Evolutionary conservation across 2,329 filamentous ascomycete genomes (phyloP).

Genomic region (Plectosphaerella cucumerina): DNA sequence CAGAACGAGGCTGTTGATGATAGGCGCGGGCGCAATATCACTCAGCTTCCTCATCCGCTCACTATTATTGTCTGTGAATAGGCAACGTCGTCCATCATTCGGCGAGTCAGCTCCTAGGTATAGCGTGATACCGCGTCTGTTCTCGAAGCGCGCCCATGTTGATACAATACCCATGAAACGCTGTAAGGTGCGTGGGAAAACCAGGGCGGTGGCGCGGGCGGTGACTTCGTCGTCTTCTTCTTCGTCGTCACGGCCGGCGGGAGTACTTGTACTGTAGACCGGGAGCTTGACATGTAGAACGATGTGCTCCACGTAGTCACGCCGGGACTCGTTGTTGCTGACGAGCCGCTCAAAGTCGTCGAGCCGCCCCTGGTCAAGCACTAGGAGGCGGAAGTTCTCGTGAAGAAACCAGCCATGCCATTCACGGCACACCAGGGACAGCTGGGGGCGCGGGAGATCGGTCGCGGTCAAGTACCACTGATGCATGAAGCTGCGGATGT

Average conservation of each 20-base stretch:
- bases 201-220: not conserved
- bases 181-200: not conserved
- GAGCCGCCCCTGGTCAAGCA: not conserved
- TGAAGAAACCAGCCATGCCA: not conserved
- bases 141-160: not conserved
- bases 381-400: constrained; percentile 1
- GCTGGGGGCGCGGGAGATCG: not conserved
- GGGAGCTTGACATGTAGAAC: not conserved
- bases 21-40: not conserved
- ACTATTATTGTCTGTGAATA: not conserved
- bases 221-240: not conserved
- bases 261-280: not conserved
- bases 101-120: not conserved
- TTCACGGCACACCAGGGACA: not conserved
- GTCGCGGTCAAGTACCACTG: too few species aligned
- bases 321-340: not conserved
- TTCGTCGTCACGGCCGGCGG: not conserved
- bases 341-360: not conserved
- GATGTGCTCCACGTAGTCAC: not conserved
- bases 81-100: not conserved
- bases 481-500: too few species aligned
- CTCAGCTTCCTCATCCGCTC: not conserved
- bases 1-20: not conserved
- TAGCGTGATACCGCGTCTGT: not conserved
- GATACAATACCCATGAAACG: not conserved